Evolutionary conservation across 1,139 yeast genomes (phyloP), one percentile per base, ranked within the genome.

Genomic region (Hansenula sp.): DNA sequence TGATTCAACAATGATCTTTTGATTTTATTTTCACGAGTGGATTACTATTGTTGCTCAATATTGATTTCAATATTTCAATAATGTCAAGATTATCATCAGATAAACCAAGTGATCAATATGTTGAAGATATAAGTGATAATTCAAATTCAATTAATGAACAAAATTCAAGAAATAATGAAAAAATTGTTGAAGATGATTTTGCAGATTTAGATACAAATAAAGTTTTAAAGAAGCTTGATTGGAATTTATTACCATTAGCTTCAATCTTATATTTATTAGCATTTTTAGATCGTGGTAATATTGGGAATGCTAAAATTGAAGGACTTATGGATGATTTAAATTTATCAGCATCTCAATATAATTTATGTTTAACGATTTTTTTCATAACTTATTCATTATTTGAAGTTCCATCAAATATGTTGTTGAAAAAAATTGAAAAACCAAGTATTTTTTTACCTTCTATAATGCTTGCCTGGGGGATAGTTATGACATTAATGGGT

Each of bases 241-340:
- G 64, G 32, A 58, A 76, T 44, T 59, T 77, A 33, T 61, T 76
- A 49, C 80, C 81, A 1, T 65, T 73, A 66, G 63, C 77, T 35
- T 71, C 76, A 15, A 54, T 72, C 40, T 66, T 78, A 43, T 79
- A 79, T 51, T 66, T 79, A 44, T 63, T 79, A 46, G 74, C 79
- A 50, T 77, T 70, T 53, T 65, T 81, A 47, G 88, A 81, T 60
- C 65, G 84, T 52, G 76, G 77, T 50, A 79, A 78, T 55, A 77
- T 81, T 52, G 83, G 84, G 2, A 72, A 76, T 54, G 86, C 86
- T 1, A 68, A 80, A 51, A 68, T 80, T 24, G 83, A 79, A 44
- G 82, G 82, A 6, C 60, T 81, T 38, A 77, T 71, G 47, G 67
- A 63, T 15, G 85, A 80, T 50, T 60, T 80, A 44, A 65, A 70